Evolutionary conservation across 2,329 filamentous ascomycete species (phyloP).

Genomic region (Colletotrichum salicis): DNA sequence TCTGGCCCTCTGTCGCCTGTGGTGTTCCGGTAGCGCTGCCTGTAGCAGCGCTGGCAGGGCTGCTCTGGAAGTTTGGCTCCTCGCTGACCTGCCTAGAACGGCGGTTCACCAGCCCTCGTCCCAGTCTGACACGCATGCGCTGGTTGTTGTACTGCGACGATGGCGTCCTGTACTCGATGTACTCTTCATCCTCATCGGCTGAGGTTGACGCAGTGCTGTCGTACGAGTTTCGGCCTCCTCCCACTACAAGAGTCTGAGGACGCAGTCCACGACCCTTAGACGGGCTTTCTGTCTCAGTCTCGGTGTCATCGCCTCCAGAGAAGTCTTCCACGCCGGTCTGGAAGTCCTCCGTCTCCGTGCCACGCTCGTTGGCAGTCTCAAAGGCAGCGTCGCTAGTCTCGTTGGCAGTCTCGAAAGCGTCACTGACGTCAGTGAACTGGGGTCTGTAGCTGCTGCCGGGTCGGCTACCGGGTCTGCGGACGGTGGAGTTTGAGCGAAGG

Average conservation of each 20-base stretch:
- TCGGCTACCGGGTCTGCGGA: constrained; percentile 40
- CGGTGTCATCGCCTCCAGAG: constrained; percentile 76
- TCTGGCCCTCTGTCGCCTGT: constrained; percentile 69
- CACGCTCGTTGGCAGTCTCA: constrained; percentile 79
- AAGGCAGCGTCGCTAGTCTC: constrained; percentile 76
- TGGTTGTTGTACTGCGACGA: constrained; percentile 68
- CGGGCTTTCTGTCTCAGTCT: constrained; percentile 84
- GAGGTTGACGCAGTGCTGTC: constrained; percentile 92
- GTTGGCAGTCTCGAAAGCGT: constrained; percentile 84
- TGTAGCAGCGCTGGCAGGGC: constrained; percentile 66
- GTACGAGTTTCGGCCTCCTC: constrained; percentile 72
- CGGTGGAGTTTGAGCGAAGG: constrained; percentile 43
- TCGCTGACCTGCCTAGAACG: constrained; percentile 71
- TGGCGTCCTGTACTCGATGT: constrained; percentile 67
- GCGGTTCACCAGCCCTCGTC: constrained; percentile 68
- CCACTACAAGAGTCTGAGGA: constrained; percentile 53
- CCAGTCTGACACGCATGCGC: constrained; percentile 78
- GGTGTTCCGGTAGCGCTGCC: constrained; percentile 61
- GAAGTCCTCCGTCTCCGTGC: constrained; percentile 93
- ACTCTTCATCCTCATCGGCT: constrained; percentile 73
- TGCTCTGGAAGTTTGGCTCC: constrained; percentile 67
- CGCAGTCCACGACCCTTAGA: constrained; percentile 56
- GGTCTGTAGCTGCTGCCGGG: constrained; percentile 30
- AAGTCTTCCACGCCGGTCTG: constrained; percentile 89
- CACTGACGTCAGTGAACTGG: constrained; percentile 62